phyloP scores from a whole-genome alignment of 805 yeast species.

The Wickerhamomyces canadensis region DNA sequence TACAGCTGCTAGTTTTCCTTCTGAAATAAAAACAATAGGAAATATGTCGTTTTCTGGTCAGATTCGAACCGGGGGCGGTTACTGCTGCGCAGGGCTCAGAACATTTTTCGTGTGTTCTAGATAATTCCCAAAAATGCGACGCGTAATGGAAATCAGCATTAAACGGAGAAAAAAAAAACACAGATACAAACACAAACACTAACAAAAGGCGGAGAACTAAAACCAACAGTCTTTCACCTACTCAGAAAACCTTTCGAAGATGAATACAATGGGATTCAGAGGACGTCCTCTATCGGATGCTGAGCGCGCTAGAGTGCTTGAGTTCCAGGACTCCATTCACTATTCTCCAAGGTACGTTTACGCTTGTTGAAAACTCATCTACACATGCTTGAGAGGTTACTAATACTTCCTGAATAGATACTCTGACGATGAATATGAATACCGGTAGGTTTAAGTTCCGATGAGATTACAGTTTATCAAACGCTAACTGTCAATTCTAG shows the following conservation, averaged over 20 bases:
- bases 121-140: too few species aligned
- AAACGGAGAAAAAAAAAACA: constrained; percentile 6
- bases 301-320: constrained; percentile 82
- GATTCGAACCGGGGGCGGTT: too few species aligned
- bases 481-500: constrained; percentile 28
- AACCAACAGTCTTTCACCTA: too few species aligned
- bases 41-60: too few species aligned
- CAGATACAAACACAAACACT: neutral
- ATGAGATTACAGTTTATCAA: neutral
- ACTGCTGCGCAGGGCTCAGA: too few species aligned
- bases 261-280: constrained; percentile 25
- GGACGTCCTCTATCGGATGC: constrained; percentile 73
- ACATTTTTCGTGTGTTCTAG: too few species aligned
- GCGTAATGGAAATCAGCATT: too few species aligned
- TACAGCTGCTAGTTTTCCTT: neutral
- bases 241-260: neutral
- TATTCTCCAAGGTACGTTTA: constrained; percentile 67
- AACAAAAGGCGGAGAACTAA: neutral
- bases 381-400: constrained; percentile 10
- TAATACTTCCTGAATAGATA: constrained; percentile 56
- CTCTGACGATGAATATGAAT: constrained; percentile 87
- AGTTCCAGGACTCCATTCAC: constrained; percentile 90
- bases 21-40: too few species aligned
- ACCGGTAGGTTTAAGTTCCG: constrained; percentile 36
- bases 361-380: neutral